Conservation (phyloP, 306 rosid genomes). For the Styphnolobium japonicum region DNA sequence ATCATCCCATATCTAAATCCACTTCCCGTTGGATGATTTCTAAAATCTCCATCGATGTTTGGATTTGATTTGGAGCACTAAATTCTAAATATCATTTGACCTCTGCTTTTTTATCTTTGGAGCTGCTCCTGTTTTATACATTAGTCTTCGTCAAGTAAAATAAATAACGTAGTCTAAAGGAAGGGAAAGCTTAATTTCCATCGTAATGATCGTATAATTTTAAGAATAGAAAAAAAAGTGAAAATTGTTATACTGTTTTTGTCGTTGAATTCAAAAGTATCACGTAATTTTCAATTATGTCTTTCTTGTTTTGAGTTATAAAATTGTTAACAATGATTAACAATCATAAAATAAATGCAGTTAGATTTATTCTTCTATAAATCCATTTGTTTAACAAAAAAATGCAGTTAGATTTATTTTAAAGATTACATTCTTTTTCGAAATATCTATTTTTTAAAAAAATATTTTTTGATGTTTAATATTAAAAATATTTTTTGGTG, state of each 20-base stretch:
- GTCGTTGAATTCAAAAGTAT: neutral
- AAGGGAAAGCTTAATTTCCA: neutral
- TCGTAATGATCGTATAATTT: neutral
- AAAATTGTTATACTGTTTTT: neutral
- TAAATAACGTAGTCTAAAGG: neutral
- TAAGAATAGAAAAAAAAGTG: neutral
- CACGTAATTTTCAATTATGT: neutral
- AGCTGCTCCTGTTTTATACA: neutral
- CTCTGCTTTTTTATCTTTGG: neutral
- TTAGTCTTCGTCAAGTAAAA: neutral
- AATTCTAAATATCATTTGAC: neutral
- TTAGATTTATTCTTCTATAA: neutral
- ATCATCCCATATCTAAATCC: constrained; percentile 32
- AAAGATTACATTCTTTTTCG: too few relatives aligned
- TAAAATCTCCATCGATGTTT: neutral
- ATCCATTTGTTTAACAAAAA: too few relatives aligned
- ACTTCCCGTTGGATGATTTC: constrained; percentile 2
- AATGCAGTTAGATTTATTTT: too few relatives aligned
- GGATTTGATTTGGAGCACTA: constrained; percentile 14
- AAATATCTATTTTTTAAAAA: too few relatives aligned
- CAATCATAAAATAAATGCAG: neutral
- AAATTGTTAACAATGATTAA: neutral
- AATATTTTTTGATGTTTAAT: too few relatives aligned
- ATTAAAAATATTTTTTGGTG: too few relatives aligned
- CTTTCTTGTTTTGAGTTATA: neutral